Evolutionary conservation across 495 filamentous ascomycete genomes (phyloP).

Genomic region (Paragyromitra xinjiangensis): DNA sequence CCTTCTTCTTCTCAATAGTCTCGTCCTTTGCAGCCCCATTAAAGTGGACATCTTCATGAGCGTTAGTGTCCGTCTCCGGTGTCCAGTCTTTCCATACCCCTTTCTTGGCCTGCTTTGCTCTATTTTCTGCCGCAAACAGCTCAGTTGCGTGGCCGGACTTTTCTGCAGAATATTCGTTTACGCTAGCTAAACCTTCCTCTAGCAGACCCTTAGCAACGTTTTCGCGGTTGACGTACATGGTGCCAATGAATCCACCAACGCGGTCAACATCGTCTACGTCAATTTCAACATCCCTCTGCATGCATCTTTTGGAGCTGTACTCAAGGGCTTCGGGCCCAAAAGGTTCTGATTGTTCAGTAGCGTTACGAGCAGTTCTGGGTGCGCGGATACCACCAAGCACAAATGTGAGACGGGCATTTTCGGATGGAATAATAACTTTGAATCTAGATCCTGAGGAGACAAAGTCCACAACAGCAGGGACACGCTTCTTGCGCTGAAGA

Average conservation of each 20-base stretch:
- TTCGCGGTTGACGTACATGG: conserved; percentile 91
- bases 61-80: conserved; percentile 69
- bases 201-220: conserved; percentile 94
- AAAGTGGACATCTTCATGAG: conserved; percentile 60
- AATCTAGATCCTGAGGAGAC: conserved; percentile 96
- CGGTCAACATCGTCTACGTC: conserved; percentile 96
- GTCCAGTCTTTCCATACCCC: conserved; percentile 94
- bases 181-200: conserved; percentile 90
- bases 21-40: conserved; percentile 47
- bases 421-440: conserved; percentile 87
- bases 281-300: conserved; percentile 96
- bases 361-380: conserved; percentile 83
- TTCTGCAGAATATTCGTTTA: conserved; percentile 94
- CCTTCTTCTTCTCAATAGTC: conserved; percentile 70
- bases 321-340: conserved; percentile 96
- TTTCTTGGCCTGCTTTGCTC: conserved; percentile 85
- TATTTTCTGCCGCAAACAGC: conserved; percentile 84
- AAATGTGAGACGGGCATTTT: conserved; percentile 93
- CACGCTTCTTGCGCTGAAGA: conserved; percentile 85
- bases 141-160: conserved; percentile 89
- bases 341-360: conserved; percentile 84
- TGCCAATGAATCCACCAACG: conserved; percentile 95
- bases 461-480: conserved; percentile 95
- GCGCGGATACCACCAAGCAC: conserved; percentile 93
- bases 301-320: conserved; percentile 81